Conservation (phyloP, 371 early-diverging fungal species). For the Mucor velutinosus region DNA sequence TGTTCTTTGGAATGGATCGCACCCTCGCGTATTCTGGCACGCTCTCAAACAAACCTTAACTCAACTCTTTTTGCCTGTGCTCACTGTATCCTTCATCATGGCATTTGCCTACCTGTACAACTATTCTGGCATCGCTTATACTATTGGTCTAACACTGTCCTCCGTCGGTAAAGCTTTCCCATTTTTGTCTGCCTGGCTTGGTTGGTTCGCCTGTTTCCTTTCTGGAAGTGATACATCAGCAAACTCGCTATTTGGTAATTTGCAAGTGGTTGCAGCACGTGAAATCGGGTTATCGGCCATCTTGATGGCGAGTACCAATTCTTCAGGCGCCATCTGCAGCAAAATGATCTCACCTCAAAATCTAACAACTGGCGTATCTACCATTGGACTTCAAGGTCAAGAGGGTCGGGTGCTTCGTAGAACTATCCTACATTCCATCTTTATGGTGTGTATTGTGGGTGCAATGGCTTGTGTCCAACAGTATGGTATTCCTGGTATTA, state of each 20-base stretch:
- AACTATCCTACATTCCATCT: conserved; percentile 47
- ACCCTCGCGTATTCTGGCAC: conserved; percentile 28
- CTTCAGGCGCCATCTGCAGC: conserved; percentile 46
- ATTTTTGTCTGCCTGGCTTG: conserved; percentile 54
- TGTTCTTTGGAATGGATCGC: conserved; percentile 36
- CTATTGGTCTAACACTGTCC: conserved; percentile 49
- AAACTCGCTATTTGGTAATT: conserved; percentile 51
- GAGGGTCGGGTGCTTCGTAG: conserved; percentile 45
- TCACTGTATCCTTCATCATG: conserved; percentile 54
- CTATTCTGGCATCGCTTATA: conserved; percentile 52
- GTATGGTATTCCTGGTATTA: conserved; percentile 51
- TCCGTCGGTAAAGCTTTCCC: conserved; percentile 54
- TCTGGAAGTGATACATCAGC: conserved; percentile 55
- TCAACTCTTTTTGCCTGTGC: conserved; percentile 42
- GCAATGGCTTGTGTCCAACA: conserved; percentile 48
- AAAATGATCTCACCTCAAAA: conserved; percentile 59
- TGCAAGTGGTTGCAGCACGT: conserved; percentile 54
- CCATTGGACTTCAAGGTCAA: conserved; percentile 50
- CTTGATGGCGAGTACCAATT: conserved; percentile 53
- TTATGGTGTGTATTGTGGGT: conserved; percentile 44
- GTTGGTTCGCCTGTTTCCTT: conserved; percentile 56
- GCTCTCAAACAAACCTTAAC: conserved; percentile 30
- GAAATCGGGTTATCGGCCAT: conserved; percentile 48
- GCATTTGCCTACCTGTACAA: conserved; percentile 55
- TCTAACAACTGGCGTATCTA: conserved; percentile 52